Evolutionary conservation across 2,329 filamentous ascomycete genomes (phyloP).

Genomic region (Dendrostoma leiphaemia): DNA sequence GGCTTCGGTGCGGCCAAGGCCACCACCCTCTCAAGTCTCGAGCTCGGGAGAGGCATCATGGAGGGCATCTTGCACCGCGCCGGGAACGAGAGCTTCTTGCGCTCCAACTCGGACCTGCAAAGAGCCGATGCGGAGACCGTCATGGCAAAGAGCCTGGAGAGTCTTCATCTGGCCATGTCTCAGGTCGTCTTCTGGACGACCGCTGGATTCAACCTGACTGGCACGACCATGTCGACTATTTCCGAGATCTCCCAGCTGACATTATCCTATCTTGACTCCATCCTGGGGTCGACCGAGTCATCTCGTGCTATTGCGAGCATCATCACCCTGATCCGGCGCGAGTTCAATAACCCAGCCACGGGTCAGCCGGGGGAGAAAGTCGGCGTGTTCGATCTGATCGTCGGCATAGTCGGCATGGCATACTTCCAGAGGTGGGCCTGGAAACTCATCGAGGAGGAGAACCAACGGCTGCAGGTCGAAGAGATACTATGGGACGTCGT

Average conservation of each 20-base stretch:
- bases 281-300: constrained; percentile 68
- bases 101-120: constrained; percentile 45
- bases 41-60: constrained; percentile 53
- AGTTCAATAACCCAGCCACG: constrained; percentile 63
- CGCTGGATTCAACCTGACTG: constrained; percentile 58
- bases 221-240: constrained; percentile 50
- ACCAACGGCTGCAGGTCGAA: constrained; percentile 44
- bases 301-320: constrained; percentile 67
- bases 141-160: constrained; percentile 55
- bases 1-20: constrained; percentile 52
- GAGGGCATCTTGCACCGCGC: constrained; percentile 53
- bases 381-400: constrained; percentile 57
- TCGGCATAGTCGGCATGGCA: constrained; percentile 59
- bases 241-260: constrained; percentile 58
- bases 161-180: constrained; percentile 55
- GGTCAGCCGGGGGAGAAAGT: constrained; percentile 58
- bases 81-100: constrained; percentile 46
- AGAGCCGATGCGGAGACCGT: constrained; percentile 54
- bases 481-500: constrained; percentile 67
- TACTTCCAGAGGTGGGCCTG: constrained; percentile 59
- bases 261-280: constrained; percentile 59
- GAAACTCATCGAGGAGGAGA: constrained; percentile 49
- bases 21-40: constrained; percentile 56
- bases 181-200: constrained; percentile 61
- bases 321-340: constrained; percentile 60